Conservation (phyloP, 2,329 filamentous ascomycete genomes). For the Botrytis pseudocinerea region DNA sequence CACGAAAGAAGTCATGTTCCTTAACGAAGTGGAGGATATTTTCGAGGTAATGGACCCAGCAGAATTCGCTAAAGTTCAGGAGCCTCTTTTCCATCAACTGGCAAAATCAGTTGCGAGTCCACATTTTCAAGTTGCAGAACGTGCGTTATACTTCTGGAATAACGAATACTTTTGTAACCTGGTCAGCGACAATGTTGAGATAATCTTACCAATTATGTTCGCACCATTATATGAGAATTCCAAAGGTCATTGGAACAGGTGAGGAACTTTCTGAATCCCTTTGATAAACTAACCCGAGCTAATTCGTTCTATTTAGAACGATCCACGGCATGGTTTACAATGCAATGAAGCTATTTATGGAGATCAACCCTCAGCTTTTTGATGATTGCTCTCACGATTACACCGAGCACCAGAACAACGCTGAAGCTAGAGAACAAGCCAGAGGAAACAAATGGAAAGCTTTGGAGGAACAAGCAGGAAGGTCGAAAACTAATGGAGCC, state of each 20-base stretch:
- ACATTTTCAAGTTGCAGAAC: constrained; percentile 97
- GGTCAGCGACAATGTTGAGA: constrained; percentile 97
- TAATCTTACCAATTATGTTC: constrained; percentile 99
- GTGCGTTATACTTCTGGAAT: constrained; percentile 99
- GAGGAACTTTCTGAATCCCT: constrained; percentile 9
- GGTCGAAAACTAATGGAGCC: constrained; percentile 54
- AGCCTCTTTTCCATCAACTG: constrained; percentile 94
- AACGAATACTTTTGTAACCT: constrained; percentile 99
- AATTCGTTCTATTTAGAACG: constrained; percentile 62
- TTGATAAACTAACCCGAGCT: constrained; percentile 3
- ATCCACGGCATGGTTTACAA: constrained; percentile 99
- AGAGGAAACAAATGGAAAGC: constrained; percentile 89
- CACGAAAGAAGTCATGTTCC: constrained; percentile 99
- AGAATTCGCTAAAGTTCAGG: constrained; percentile 98
- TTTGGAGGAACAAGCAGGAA: constrained; percentile 76
- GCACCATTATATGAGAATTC: constrained; percentile 97
- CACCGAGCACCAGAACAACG: constrained; percentile 91
- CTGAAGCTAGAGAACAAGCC: constrained; percentile 77
- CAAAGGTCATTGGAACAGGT: constrained; percentile 98
- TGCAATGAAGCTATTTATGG: constrained; percentile 99
- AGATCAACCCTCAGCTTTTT: constrained; percentile 97
- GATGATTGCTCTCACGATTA: constrained; percentile 99
- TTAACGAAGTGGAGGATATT: constrained; percentile 98
- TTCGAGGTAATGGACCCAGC: constrained; percentile 99
- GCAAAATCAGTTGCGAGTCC: constrained; percentile 98